Base-by-base conservation (phyloP, 2,329 filamentous ascomycete genomes). In the Calonectria crousiana region DNA sequence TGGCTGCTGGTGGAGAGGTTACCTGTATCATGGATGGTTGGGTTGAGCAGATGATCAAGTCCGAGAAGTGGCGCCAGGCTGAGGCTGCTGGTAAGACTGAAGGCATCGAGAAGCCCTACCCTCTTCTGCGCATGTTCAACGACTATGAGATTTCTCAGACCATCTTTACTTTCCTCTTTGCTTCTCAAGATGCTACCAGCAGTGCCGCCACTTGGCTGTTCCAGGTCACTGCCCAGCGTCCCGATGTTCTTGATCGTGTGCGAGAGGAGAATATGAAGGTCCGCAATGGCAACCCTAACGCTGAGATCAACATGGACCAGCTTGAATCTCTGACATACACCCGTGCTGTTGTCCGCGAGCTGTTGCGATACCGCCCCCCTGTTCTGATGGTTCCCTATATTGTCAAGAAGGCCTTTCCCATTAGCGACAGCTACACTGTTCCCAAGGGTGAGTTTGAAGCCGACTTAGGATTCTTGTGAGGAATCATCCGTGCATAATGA, bases 351-450 rank as follows among this genome's bases (percentile, higher is more conserved):
- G 94, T 98, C 78, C 95, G 94, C 80, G 95, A 98, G 88, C 93
- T 95, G 73, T 91, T 98, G 77, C 95, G 97, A 83, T 98, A 97
- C 89, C 94, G 96, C 71, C 97, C 97, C 77, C 97, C 97, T 71
- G 97, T 99, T 81, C 91, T 98, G 85, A 98, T 99, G 95, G 95
- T 98, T 66, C 97, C 97, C 41, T 98, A 98, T 86, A 85, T 96
- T 75, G 95, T 93, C 78, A 98, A 98, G 93, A 98, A 98, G 89
- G 88, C 94, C 71, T 99, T 98, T 90, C 96, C 96, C 66, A 93
- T 99, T 80, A 95, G 94, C 32, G 91, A 94, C 44, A 90, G 89
- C 44, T 98, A 98, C 87, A 98, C 95, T n/a, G 93, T 96, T 66
- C 95, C 95, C 81, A 98, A 98, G 89, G 94, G 92, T 91, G 82